phyloP scores from a whole-genome alignment of 805 yeast species.

The Ogataea paradorogensis region DNA sequence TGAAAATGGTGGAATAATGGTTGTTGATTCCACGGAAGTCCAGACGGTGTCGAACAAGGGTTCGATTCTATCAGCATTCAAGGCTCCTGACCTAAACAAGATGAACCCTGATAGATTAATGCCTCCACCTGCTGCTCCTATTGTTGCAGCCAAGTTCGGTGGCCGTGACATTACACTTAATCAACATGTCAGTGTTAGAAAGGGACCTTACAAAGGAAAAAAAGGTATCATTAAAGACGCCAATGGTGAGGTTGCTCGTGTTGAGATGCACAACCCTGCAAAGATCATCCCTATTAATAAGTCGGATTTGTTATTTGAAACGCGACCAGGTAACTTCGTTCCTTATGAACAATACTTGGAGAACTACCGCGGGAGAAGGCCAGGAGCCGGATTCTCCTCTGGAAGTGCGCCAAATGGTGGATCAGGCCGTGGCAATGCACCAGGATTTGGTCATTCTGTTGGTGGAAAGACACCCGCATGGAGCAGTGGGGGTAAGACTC shows the following conservation, averaged over 20 bases:
- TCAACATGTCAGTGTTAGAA: slow-evolving; percentile 79
- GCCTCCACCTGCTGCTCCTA: slow-evolving; percentile 60
- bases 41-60: slow-evolving; percentile 84
- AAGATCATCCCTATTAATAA: slow-evolving; percentile 85
- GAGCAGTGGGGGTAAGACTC: slow-evolving; percentile 27
- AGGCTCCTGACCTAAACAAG: slow-evolving; percentile 65
- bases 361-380: slow-evolving; percentile 36
- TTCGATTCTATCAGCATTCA: slow-evolving; percentile 51
- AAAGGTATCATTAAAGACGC: slow-evolving; percentile 93
- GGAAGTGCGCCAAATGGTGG: slow-evolving; percentile 11
- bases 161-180: slow-evolving; percentile 83
- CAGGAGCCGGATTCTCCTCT: slow-evolving; percentile 19
- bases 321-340: slow-evolving; percentile 63
- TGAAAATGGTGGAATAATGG: slow-evolving; percentile 92
- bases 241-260: slow-evolving; percentile 85
- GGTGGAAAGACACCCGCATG: slow-evolving; percentile 9
- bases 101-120: slow-evolving; percentile 77
- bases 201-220: slow-evolving; percentile 93
- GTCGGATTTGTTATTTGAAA: slow-evolving; percentile 66
- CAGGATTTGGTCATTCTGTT: slow-evolving; percentile 25
- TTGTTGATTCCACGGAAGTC: slow-evolving; percentile 69
- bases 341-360: slow-evolving; percentile 78
- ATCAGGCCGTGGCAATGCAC: slow-evolving; percentile 22
- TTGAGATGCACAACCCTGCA: slow-evolving; percentile 89
- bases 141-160: slow-evolving; percentile 48